Conservation (phyloP, 2,329 filamentous ascomycete species). For the Escovopsis sp. region DNA sequence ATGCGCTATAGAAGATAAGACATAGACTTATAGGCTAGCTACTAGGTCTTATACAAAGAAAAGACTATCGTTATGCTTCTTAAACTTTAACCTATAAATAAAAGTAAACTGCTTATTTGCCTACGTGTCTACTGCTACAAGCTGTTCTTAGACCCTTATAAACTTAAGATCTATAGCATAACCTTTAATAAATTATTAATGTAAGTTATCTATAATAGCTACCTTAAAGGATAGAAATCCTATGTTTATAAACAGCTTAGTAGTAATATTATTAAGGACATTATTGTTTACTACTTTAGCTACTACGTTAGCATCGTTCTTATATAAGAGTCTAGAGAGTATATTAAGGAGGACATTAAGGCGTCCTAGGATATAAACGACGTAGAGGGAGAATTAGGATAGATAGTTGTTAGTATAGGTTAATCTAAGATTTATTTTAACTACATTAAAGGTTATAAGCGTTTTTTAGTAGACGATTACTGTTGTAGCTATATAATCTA, state of each 20-base stretch:
- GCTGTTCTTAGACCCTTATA: background rate
- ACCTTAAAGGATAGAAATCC: background rate
- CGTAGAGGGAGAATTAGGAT: background rate
- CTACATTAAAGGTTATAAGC: background rate
- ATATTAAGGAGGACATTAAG: background rate
- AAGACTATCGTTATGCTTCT: accelerated
- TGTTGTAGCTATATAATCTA: background rate
- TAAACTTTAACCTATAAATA: no score
- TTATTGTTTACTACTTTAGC: background rate
- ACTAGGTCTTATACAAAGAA: background rate
- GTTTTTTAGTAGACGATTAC: background rate
- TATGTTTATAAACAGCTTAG: background rate
- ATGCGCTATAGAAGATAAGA: background rate
- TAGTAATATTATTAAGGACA: background rate
- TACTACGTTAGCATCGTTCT: no score
- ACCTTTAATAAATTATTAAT: background rate
- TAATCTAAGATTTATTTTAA: background rate
- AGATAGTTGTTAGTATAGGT: background rate
- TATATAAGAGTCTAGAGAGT: background rate
- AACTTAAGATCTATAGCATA: background rate
- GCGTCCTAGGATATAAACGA: background rate
- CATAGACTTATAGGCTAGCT: background rate
- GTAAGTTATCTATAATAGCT: background rate
- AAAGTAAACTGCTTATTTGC: no score
- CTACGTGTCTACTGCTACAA: no score